These are phyloP conservation scores for Chionographis japonica DNA, from an alignment of 106 monocot species.

Conservation along the genomic window DNA sequence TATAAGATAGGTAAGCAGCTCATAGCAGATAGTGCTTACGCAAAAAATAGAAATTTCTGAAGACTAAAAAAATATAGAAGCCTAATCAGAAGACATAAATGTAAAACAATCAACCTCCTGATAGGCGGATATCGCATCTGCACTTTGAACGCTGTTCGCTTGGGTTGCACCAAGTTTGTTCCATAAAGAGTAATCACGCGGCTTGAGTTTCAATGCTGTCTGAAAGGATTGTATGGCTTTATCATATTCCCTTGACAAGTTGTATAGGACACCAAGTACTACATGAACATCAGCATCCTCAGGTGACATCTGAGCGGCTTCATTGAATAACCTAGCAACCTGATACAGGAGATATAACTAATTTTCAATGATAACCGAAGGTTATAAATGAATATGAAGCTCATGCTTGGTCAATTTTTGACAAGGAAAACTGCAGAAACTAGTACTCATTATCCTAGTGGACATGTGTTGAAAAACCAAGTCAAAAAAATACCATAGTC, in stretches of 20 bases:
- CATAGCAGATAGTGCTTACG: no score
- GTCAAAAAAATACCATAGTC: no score
- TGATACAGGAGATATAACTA: conserved; percentile 21
- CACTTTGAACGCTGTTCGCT: conserved; percentile 95
- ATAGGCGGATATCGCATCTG: conserved; percentile 91
- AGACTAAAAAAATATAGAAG: no score
- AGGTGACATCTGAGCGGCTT: conserved; percentile 90
- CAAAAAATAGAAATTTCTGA: no score
- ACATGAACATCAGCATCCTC: conserved; percentile 97
- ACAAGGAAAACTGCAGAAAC: no score
- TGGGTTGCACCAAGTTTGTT: conserved; percentile 99
- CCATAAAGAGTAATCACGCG: conserved; percentile 97
- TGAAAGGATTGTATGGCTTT: conserved; percentile 42
- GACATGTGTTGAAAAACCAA: no score
- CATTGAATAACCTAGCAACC: conserved; percentile 86
- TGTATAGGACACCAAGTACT: conserved; percentile 93
- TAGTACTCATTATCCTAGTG: no score
- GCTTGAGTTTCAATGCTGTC: conserved; percentile 82
- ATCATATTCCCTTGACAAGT: conserved; percentile 95
- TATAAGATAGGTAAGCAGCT: no score
- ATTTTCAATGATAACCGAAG: background rate
- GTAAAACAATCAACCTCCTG: conserved; percentile 58
- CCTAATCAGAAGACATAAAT: background rate
- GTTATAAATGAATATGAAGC: no score
- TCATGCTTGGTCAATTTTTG: no score